A percentile compares a stretch with the other conserved stretches of the same genome.
Evolutionary conservation across 2,329 filamentous ascomycete genomes (phyloP).

Genomic region (Didymella lethalis): DNA sequence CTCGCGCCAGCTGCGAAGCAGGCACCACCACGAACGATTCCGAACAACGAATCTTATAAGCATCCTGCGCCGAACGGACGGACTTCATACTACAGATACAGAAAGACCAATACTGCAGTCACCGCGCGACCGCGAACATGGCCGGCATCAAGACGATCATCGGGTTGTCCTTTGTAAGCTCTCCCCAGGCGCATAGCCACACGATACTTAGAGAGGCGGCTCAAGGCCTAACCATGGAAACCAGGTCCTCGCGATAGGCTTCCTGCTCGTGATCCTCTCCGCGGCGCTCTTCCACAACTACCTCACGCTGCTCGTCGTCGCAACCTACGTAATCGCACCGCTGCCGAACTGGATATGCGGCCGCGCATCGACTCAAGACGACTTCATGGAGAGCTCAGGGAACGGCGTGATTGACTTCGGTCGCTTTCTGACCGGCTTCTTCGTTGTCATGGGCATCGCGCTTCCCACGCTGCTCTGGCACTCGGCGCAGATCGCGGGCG

Average conservation of each 20-base stretch:
- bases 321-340: conserved; percentile 91
- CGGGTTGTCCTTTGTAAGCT: conserved; percentile 88
- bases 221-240: conserved; percentile 9
- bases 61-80: not conserved
- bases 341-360: conserved; percentile 96
- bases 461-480: conserved; percentile 89
- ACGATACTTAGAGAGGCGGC: conserved; percentile 5
- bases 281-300: conserved; percentile 95
- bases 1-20: conserved; percentile 9
- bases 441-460: conserved; percentile 97
- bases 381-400: conserved; percentile 87
- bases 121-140: conserved; percentile 54
- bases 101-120: not conserved
- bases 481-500: conserved; percentile 78
- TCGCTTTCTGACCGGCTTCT: conserved; percentile 90
- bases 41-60: conserved; percentile 1
- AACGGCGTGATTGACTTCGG: conserved; percentile 91
- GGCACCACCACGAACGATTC: conserved; percentile 5
- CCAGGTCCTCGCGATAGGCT: conserved; percentile 92
- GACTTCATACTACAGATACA: not conserved
- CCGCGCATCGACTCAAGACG: conserved; percentile 88
- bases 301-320: conserved; percentile 93
- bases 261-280: conserved; percentile 97
- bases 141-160: conserved; percentile 99
- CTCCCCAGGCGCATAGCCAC: conserved; percentile 27